Conservation (phyloP, 176 grass and related monocot genomes). For the Cenchrus americanus region DNA sequence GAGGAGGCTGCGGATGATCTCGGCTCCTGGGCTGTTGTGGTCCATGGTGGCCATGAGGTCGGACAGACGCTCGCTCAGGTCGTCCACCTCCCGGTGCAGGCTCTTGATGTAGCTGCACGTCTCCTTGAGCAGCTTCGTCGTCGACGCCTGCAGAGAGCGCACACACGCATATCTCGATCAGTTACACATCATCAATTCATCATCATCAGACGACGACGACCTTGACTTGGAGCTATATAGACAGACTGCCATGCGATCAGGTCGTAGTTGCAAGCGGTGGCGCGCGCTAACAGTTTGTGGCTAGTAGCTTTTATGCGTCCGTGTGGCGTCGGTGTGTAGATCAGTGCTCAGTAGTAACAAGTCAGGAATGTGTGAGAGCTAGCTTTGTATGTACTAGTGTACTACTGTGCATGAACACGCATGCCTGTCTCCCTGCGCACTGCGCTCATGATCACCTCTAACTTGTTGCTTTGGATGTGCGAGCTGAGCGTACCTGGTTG, state of each 20-base stretch:
- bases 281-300: not conserved
- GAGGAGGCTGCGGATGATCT: constrained; percentile 73
- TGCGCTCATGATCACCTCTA: not conserved
- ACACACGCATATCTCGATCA: too few relatives aligned
- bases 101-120: constrained; percentile 86
- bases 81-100: constrained; percentile 74
- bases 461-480: not conserved
- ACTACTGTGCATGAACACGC: not conserved
- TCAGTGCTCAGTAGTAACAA: not conserved
- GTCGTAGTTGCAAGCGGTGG: not conserved
- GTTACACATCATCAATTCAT: not conserved
- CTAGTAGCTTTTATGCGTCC: not conserved
- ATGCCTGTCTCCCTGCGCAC: not conserved
- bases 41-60: constrained; percentile 67
- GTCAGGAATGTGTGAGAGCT: not conserved
- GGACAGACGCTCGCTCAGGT: constrained; percentile 71
- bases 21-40: constrained; percentile 61
- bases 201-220: not conserved
- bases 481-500: constrained; percentile 42
- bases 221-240: not conserved
- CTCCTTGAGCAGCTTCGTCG: constrained; percentile 75
- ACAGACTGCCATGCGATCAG: not conserved
- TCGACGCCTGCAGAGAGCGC: constrained; percentile 46
- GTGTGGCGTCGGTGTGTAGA: constrained; percentile 1
- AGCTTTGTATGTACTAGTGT: not conserved